A percentile compares a stretch with the other conserved stretches of the same genome.
These are phyloP conservation scores for Allium fistulosum DNA, from an alignment of 106 monocot genomes.

Conservation along the genomic window DNA sequence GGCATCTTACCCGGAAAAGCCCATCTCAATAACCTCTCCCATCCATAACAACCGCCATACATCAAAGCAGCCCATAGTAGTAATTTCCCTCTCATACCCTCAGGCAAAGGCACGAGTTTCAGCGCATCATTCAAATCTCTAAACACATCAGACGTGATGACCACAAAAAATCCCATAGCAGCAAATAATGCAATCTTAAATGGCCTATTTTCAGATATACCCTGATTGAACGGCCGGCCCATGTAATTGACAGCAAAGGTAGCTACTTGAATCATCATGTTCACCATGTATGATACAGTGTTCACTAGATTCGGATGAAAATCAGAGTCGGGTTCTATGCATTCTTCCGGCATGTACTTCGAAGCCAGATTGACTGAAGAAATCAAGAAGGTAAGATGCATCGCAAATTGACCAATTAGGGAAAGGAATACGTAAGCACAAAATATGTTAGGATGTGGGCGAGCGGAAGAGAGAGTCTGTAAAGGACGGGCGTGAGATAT, in stretches of 20 bases:
- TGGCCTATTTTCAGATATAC: constrained; percentile 84
- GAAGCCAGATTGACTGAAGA: constrained; percentile 68
- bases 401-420: constrained; percentile 87
- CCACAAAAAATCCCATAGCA: constrained; percentile 69
- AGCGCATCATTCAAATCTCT: constrained; percentile 79
- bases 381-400: constrained; percentile 80
- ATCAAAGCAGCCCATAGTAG: constrained; percentile 72
- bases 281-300: constrained; percentile 98
- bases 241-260: constrained; percentile 99
- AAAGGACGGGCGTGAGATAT: constrained; percentile 97
- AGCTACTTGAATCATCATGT: constrained; percentile 99
- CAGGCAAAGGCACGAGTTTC: constrained; percentile 86
- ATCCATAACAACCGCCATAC: constrained; percentile 80
- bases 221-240: constrained; percentile 94
- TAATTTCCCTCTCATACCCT: constrained; percentile 70
- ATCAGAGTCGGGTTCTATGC: constrained; percentile 89
- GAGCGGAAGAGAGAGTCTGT: constrained; percentile 50
- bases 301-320: constrained; percentile 97
- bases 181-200: constrained; percentile 69
- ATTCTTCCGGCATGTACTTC: constrained; percentile 94
- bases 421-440: constrained; percentile 93
- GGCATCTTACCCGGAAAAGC: constrained; percentile 81
- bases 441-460: constrained; percentile 95
- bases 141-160: constrained; percentile 84
- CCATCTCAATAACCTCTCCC: constrained; percentile 86